Evolutionary conservation across 2,329 filamentous ascomycete species (phyloP).

Genomic region (Thelonectria blattea): DNA sequence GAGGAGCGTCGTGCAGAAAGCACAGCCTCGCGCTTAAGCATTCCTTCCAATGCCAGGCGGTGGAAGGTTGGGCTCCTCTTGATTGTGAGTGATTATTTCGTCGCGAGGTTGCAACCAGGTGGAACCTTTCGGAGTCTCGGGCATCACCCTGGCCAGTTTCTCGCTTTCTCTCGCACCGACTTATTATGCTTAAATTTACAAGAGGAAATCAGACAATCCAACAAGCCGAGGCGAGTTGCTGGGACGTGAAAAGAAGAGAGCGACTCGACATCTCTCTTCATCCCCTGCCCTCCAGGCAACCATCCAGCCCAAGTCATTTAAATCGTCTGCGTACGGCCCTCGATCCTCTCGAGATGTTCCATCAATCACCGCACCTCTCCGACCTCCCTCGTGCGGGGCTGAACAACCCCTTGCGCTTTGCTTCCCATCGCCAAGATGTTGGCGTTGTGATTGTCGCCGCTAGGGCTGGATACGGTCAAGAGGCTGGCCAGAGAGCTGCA

Average conservation of each 20-base stretch:
- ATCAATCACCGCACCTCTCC: neutral
- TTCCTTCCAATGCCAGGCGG: neutral
- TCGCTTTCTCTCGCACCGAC: neutral
- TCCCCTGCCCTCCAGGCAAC: neutral
- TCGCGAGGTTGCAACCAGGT: neutral
- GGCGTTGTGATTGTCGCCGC: neutral
- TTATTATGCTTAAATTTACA: neutral
- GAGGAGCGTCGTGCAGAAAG: neutral
- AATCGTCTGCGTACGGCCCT: neutral
- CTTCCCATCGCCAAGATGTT: neutral
- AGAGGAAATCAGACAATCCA: neutral
- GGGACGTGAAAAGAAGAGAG: neutral
- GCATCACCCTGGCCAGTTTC: neutral
- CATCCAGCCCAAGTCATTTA: neutral
- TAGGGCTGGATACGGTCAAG: neutral
- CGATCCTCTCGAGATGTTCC: neutral
- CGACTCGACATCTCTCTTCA: neutral
- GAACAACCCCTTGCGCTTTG: neutral
- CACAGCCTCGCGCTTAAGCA: neutral
- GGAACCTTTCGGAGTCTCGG: neutral
- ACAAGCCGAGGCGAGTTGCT: neutral
- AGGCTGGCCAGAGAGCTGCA: neutral
- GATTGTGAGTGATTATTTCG: neutral
- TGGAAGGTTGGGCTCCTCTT: neutral
- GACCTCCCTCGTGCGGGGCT: neutral